These are phyloP conservation scores for Coemansia sp. DNA, from an alignment of 192 early-diverging fungal species.

Conservation along the genomic window DNA sequence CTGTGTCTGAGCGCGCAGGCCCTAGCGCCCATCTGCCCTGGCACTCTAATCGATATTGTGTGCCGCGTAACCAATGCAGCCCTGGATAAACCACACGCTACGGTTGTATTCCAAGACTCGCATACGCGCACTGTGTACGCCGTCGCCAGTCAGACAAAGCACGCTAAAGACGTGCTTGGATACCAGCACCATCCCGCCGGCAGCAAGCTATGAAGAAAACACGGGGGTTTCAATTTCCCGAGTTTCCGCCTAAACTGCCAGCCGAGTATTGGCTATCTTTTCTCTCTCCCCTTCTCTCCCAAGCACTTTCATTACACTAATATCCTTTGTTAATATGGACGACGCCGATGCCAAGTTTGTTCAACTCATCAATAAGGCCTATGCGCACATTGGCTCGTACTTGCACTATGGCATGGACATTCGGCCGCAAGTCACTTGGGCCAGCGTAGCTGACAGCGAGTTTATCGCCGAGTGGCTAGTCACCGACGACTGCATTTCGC, in stretches of 20 bases:
- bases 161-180: slow-evolving; percentile 26
- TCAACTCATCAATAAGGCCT: slow-evolving; percentile 8
- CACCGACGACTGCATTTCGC: slow-evolving; percentile 23
- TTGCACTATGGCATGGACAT: slow-evolving; percentile 39
- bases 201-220: slow-evolving; percentile 10
- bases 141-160: slow-evolving; percentile 34
- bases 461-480: slow-evolving; percentile 41
- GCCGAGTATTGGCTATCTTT: no score
- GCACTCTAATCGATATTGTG: slow-evolving; percentile 25
- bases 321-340: not conserved
- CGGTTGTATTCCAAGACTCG: slow-evolving; percentile 26
- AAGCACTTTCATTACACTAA: not conserved
- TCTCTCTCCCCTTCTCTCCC: not conserved
- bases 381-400: slow-evolving; percentile 8
- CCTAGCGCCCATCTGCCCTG: slow-evolving; percentile 16
- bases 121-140: slow-evolving; percentile 34
- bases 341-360: slow-evolving; percentile 13
- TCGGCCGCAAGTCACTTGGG: slow-evolving; percentile 21
- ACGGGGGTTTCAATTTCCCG: not conserved
- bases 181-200: not conserved
- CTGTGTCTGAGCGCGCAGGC: slow-evolving; percentile 35
- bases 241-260: not conserved
- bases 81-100: slow-evolving; percentile 15
- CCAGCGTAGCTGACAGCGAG: slow-evolving; percentile 10
- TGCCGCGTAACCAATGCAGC: slow-evolving; percentile 12